A percentile compares a stretch with the other conserved stretches of the same genome.
Conservation (phyloP, 805 yeast genomes). For the Kluyveromyces siamensis region DNA sequence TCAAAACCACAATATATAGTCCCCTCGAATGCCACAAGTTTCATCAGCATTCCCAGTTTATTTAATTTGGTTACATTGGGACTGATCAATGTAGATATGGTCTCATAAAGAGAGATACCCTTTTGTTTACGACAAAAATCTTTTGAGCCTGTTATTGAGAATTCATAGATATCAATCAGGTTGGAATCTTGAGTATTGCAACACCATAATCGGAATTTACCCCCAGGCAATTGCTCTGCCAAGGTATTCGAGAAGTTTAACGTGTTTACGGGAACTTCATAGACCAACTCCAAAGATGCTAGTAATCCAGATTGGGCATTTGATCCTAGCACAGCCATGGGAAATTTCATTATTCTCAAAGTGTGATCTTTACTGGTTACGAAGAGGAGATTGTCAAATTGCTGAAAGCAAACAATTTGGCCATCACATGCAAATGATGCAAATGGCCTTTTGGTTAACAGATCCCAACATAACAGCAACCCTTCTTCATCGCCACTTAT, state of each 20-base stretch:
- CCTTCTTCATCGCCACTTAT: conserved; percentile 24
- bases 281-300: conserved; percentile 6
- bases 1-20: conserved; percentile 21
- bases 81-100: conserved; percentile 6
- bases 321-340: neutral
- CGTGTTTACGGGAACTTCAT: conserved; percentile 26
- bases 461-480: conserved; percentile 18
- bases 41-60: conserved; percentile 26
- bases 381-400: conserved; percentile 8
- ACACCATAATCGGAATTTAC: conserved; percentile 15
- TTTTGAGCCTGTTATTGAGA: conserved; percentile 11
- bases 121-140: conserved; percentile 17
- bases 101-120: conserved; percentile 12
- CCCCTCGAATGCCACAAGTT: conserved; percentile 9
- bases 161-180: conserved; percentile 20
- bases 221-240: conserved; percentile 4
- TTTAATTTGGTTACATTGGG: conserved; percentile 8
- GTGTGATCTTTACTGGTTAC: conserved; percentile 20
- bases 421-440: conserved; percentile 6
- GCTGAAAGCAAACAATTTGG: conserved; percentile 14
- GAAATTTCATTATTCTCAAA: conserved; percentile 12
- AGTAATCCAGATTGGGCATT: neutral
- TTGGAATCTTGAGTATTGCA: conserved; percentile 26
- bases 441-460: conserved; percentile 21
- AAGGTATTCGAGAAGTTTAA: conserved; percentile 25